Evolutionary conservation across 768 basidiomycete species (phyloP).

Genomic region (Trametes cubensis): DNA sequence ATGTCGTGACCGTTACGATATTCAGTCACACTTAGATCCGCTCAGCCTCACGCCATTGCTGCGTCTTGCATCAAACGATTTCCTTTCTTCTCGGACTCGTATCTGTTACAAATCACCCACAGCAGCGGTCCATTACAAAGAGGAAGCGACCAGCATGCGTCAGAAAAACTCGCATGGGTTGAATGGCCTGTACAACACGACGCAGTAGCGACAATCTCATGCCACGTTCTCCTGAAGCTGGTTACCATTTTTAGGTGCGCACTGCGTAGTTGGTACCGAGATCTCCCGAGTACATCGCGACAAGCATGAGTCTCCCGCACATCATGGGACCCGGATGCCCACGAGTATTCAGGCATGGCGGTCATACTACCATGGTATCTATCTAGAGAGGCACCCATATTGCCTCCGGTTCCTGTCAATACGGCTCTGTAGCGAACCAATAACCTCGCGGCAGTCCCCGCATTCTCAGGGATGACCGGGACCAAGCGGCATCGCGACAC

Average conservation of each 20-base stretch:
- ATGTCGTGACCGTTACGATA: constrained; percentile 32
- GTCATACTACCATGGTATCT: too few relatives aligned
- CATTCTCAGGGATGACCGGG: too few relatives aligned
- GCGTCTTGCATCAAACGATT: neutral
- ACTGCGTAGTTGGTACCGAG: constrained; percentile 4
- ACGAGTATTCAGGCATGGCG: too few relatives aligned
- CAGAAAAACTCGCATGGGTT: neutral
- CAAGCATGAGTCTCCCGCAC: too few relatives aligned
- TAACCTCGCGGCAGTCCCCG: too few relatives aligned
- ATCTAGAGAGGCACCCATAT: too few relatives aligned
- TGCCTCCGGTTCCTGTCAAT: too few relatives aligned
- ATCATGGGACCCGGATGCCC: too few relatives aligned
- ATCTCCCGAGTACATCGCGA: neutral
- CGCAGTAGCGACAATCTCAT: neutral
- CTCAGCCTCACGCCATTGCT: constrained; percentile 22
- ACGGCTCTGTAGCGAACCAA: too few relatives aligned
- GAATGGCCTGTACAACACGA: neutral
- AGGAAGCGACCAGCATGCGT: neutral
- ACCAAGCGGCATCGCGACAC: too few relatives aligned
- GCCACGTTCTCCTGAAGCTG: constrained; percentile 13
- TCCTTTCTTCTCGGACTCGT: neutral
- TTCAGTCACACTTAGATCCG: constrained; percentile 25
- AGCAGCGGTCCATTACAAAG: too few relatives aligned
- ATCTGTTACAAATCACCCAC: too few relatives aligned
- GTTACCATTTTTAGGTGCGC: constrained; percentile 7